Base-by-base conservation (phyloP, 177 flowering plant species). In the Vitis hybrid region DNA sequence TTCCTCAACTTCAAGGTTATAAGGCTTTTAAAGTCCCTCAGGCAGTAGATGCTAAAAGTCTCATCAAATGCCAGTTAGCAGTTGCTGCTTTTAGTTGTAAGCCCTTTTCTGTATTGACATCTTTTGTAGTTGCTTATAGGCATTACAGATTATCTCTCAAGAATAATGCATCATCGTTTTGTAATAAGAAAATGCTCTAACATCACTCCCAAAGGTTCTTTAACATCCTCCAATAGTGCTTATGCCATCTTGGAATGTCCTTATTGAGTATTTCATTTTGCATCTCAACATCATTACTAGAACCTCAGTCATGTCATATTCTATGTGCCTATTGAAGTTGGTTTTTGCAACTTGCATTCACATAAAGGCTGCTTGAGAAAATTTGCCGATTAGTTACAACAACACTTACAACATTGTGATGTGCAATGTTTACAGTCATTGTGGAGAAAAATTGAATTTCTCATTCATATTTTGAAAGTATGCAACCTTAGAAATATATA, bases 1-100 rank as follows among this genome's bases (percentile, higher is more conserved):
- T 94, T 78, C 99, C 97, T 62, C 99, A 92, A 62, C 86, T 94
- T 49, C 69, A 64, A 69, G 86, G 80, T 74, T 91, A 85, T 67
- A 78, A 71, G 77, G 78, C 86, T 70, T 81, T 85, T 69, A 81
- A 66, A 57, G 75, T 90, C 23, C 89, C 97, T 62, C 60, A 68
- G 11, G 56, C 45, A 55, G 71, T 78, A 71, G 91, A 89, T 80
- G 79, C 60, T 54, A 73, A 81, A 79, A 62, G 75, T 75, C 83
- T 88, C 26, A 80, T 94, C 63, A 94, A 94, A 77, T 84, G 87
- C 77, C 98, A 94, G 73, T 75, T 94, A 65, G 97, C 91, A 45
- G 81, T 94, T 81, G 94, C 88, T 66, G 23, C 78, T 21, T 85
- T 83, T 60, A 66, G 58, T 67, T 74, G 98, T 94, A 81, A 86